A percentile compares a stretch with the other conserved stretches of the same genome.
Conservation (phyloP, 129 eudicot species). For the Mikania micrantha region DNA sequence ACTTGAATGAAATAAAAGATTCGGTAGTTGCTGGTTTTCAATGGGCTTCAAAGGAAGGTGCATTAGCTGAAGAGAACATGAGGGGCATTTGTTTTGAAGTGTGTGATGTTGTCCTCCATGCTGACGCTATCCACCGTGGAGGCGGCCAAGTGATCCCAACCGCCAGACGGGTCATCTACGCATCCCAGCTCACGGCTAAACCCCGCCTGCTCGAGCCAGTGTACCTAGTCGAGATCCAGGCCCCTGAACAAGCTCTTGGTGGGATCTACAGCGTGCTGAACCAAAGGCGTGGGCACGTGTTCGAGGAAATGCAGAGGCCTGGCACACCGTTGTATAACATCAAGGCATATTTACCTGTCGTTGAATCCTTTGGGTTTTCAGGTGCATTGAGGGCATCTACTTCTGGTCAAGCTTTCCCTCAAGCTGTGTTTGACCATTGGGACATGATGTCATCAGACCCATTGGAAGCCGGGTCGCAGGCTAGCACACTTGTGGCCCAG, state of each 20-base stretch:
- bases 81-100: slow-evolving; percentile 71
- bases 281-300: slow-evolving; percentile 75
- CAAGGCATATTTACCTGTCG: slow-evolving; percentile 67
- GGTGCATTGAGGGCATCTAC: slow-evolving; percentile 64
- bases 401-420: slow-evolving; percentile 84
- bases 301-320: slow-evolving; percentile 81
- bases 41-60: slow-evolving; percentile 90
- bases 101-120: slow-evolving; percentile 77
- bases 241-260: slow-evolving; percentile 76
- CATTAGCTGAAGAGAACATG: slow-evolving; percentile 66
- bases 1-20: slow-evolving; percentile 77
- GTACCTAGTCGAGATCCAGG: slow-evolving; percentile 71
- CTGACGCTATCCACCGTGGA: slow-evolving; percentile 83
- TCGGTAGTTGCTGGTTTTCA: slow-evolving; percentile 88
- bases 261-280: slow-evolving; percentile 82
- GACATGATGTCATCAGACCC: slow-evolving; percentile 74
- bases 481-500: slow-evolving; percentile 30
- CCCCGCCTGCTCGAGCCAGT: slow-evolving; percentile 73
- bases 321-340: slow-evolving; percentile 85
- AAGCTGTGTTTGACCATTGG: slow-evolving; percentile 81
- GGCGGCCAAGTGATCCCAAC: slow-evolving; percentile 83
- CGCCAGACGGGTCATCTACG: slow-evolving; percentile 70
- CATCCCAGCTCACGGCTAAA: slow-evolving; percentile 73
- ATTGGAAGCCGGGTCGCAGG: slow-evolving; percentile 46
- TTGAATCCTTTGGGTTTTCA: slow-evolving; percentile 74